Evolutionary conservation across 768 basidiomycete species (phyloP).

Genomic region (Epithele typhae): DNA sequence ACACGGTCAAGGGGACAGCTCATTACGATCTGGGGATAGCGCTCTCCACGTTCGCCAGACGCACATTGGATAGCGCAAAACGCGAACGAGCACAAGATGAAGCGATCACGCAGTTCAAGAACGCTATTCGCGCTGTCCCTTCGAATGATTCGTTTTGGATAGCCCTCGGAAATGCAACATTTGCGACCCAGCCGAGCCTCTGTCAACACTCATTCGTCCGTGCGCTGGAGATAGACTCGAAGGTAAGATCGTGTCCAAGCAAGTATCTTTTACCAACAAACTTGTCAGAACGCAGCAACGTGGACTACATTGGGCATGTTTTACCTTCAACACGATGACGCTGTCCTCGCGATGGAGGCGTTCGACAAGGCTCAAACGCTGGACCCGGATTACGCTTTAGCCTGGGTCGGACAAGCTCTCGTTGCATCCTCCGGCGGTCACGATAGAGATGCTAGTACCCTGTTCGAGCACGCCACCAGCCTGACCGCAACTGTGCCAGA

Average conservation of each 20-base stretch:
- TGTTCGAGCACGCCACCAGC: slow-evolving; percentile 72
- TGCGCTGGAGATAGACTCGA: slow-evolving; percentile 80
- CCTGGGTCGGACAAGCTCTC: slow-evolving; percentile 90
- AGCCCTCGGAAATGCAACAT: slow-evolving; percentile 71
- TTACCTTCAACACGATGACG: slow-evolving; percentile 75
- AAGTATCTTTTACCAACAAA: not conserved
- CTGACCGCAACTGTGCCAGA: slow-evolving; percentile 59
- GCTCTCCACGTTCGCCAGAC: slow-evolving; percentile 45
- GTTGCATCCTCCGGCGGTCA: slow-evolving; percentile 61
- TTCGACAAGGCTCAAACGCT: slow-evolving; percentile 85
- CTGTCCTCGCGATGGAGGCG: slow-evolving; percentile 80
- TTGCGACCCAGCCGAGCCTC: slow-evolving; percentile 58
- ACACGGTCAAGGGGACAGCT: slow-evolving; percentile 47
- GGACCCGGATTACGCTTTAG: slow-evolving; percentile 83
- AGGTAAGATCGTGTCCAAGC: slow-evolving; percentile 42
- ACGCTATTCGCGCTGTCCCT: slow-evolving; percentile 71
- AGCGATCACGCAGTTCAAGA: slow-evolving; percentile 52
- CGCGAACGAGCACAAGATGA: slow-evolving; percentile 34
- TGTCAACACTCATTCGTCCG: slow-evolving; percentile 92
- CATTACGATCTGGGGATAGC: slow-evolving; percentile 73
- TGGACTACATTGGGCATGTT: slow-evolving; percentile 91
- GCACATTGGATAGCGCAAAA: slow-evolving; percentile 27
- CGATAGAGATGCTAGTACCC: slow-evolving; percentile 52
- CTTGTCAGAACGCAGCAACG: slow-evolving; percentile 56
- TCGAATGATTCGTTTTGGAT: slow-evolving; percentile 76